These are phyloP conservation scores for Backusella liffmaniae DNA, from an alignment of 192 early-diverging fungal species.

Conservation along the genomic window DNA sequence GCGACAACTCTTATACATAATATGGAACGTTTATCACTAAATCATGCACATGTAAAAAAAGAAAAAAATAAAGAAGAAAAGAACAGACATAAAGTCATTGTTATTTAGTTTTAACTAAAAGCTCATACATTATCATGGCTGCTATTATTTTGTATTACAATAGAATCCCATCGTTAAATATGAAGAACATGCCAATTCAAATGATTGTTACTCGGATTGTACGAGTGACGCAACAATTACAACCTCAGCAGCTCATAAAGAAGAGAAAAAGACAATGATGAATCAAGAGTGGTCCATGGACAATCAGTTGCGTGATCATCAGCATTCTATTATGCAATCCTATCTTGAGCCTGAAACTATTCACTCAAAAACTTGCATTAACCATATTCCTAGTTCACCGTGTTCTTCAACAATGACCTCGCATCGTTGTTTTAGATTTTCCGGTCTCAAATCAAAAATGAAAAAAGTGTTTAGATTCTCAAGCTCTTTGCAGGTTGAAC, in stretches of 20 bases:
- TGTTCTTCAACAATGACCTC: neutral
- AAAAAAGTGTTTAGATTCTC: constrained; percentile 5
- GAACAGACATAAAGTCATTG: neutral
- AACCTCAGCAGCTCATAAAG: neutral
- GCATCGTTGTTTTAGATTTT: neutral
- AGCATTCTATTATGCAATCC: constrained; percentile 4
- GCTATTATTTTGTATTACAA: neutral
- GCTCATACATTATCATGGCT: neutral
- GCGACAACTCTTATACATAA: neutral
- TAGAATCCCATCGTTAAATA: neutral
- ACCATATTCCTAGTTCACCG: neutral
- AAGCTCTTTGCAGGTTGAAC: neutral
- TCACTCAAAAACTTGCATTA: neutral
- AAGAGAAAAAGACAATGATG: neutral
- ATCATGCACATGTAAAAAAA: constrained; percentile 9
- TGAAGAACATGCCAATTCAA: neutral
- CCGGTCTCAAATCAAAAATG: neutral
- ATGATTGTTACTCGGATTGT: neutral
- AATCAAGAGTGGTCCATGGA: neutral
- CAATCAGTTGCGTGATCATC: neutral
- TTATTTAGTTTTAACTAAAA: neutral
- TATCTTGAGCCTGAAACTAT: neutral
- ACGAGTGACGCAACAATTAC: constrained; percentile 9
- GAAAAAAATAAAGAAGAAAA: neutral
- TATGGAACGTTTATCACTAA: neutral